Percentiles rank a stretch among this genome's conserved stretches.
Conservation (phyloP, 108 stramenopile genomes). For the Conticribra weissflogii region DNA sequence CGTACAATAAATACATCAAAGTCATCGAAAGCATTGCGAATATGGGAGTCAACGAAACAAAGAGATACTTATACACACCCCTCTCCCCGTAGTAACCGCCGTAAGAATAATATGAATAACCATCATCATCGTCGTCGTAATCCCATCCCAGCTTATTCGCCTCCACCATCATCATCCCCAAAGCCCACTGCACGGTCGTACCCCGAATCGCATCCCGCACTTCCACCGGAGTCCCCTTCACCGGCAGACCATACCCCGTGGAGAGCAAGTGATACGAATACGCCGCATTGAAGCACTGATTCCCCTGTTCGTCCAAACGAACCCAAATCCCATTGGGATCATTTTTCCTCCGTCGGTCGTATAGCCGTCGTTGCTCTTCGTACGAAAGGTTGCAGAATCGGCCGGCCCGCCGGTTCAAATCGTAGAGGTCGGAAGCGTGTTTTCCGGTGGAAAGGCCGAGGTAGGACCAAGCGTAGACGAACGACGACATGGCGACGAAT, state of each 20-base stretch:
- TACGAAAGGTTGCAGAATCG: conserved; percentile 62
- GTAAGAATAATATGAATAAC: neutral
- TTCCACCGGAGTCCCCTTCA: conserved; percentile 30
- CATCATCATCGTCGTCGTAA: neutral
- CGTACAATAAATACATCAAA: neutral
- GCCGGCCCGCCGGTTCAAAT: conserved; percentile 48
- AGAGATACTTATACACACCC: neutral
- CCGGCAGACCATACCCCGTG: conserved; percentile 79
- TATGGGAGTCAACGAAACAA: neutral
- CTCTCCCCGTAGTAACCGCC: neutral
- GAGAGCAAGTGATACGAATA: conserved; percentile 73
- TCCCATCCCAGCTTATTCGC: conserved; percentile 63
- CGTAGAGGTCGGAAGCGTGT: conserved; percentile 57
- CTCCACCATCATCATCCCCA: conserved; percentile 93
- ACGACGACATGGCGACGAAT: conserved; percentile 69
- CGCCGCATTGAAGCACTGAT: conserved; percentile 83
- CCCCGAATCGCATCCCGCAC: conserved; percentile 67
- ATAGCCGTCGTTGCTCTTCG: conserved; percentile 49
- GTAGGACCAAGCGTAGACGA: conserved; percentile 65
- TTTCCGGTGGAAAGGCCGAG: conserved; percentile 57
- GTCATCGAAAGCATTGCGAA: conserved; percentile 3
- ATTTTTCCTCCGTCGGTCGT: conserved; percentile 24
- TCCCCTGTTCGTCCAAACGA: conserved; percentile 10
- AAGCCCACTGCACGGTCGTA: conserved; percentile 88
- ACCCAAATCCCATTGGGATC: conserved; percentile 43